phyloP scores from a whole-genome alignment of 371 early-diverging fungal genomes.

The Chytridium lagenaria region DNA sequence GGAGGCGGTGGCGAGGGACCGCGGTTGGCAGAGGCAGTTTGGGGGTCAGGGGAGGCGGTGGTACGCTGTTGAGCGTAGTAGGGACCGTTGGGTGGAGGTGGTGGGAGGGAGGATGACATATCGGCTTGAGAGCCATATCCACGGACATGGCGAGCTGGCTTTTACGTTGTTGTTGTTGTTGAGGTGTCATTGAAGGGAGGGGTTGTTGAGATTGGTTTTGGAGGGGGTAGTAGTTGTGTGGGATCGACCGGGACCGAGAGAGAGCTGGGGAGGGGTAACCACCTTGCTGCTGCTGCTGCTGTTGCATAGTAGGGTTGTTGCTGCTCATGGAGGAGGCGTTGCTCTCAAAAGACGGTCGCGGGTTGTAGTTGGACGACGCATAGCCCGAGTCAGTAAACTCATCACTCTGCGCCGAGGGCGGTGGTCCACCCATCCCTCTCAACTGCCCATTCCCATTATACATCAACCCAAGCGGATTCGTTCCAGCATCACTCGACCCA shows the following conservation, averaged over 20 bases:
- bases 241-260: conserved; percentile 36
- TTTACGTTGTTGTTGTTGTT: neutral
- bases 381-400: conserved; percentile 7
- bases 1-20: neutral
- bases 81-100: neutral
- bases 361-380: conserved; percentile 10
- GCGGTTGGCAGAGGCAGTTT: neutral
- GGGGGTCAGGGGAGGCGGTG: conserved; percentile 1
- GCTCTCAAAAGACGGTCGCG: conserved; percentile 11
- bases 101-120: neutral
- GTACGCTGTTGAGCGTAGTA: neutral
- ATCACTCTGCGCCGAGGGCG: neutral
- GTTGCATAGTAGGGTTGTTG: conserved; percentile 8
- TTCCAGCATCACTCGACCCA: conserved; percentile 5
- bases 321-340: conserved; percentile 6
- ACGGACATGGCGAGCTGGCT: conserved; percentile 20
- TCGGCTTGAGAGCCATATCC: conserved; percentile 17
- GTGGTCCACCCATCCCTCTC: too few relatives aligned
- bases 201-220: conserved; percentile 1
- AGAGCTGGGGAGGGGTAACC: conserved; percentile 9
- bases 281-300: neutral
- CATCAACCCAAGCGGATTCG: conserved; percentile 16
- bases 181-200: neutral
- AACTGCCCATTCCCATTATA: neutral
- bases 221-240: conserved; percentile 37